Percentiles rank a stretch among this genome's conserved stretches.
These are phyloP conservation scores for Biscogniauxia mediterranea DNA, from an alignment of 2,329 filamentous ascomycete genomes.

Conservation along the genomic window DNA sequence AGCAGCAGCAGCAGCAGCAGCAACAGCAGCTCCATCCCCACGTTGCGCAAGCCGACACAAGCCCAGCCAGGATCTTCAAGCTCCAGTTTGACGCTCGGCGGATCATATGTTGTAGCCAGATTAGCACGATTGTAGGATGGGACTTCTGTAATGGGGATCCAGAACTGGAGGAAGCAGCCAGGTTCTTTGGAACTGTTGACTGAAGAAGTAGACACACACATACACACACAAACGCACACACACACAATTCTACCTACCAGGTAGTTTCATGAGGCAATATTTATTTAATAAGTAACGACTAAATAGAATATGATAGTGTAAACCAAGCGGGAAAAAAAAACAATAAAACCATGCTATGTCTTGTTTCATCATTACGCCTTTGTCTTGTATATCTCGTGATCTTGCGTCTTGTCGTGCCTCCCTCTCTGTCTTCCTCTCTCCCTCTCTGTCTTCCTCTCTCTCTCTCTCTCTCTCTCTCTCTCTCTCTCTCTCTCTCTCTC, in stretches of 20 bases:
- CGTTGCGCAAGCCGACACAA: conserved; percentile 44
- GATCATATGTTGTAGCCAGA: conserved; percentile 93
- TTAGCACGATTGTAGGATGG: conserved; percentile 91
- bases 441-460: not conserved
- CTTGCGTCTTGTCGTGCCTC: no score
- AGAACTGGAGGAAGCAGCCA: conserved; percentile 73
- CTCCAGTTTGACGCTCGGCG: conserved; percentile 91
- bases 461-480: not conserved
- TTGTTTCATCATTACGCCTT: no score
- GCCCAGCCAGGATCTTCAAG: conserved; percentile 77
- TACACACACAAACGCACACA: not conserved
- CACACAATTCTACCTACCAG: not conserved
- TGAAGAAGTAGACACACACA: conserved; percentile 26
- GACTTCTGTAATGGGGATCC: conserved; percentile 89
- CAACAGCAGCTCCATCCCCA: conserved; percentile 37
- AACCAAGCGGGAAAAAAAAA: conserved; percentile 2
- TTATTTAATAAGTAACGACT: not conserved
- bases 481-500: not conserved
- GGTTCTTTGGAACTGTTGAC: conserved; percentile 70
- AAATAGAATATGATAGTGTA: conserved; percentile 11
- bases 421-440: not conserved
- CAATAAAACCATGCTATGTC: not conserved
- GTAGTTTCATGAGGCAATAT: not conserved
- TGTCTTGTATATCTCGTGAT: no score
- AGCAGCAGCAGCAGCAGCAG: conserved; percentile 3